Conservation (phyloP, 1,139 yeast species). For the Pichia sp. region DNA sequence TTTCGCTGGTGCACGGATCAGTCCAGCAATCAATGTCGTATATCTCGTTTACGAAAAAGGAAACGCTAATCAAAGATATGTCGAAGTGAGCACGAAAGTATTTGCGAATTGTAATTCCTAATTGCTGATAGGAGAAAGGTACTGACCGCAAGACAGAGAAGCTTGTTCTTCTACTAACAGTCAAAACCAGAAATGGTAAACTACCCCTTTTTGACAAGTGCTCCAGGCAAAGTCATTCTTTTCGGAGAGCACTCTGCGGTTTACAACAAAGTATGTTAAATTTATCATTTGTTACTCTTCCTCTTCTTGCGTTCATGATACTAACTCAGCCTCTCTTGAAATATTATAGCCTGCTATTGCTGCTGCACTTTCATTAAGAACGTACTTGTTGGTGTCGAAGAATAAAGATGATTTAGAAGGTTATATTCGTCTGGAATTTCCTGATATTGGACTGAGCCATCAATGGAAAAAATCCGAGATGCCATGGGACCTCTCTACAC, state of each 20-base stretch:
- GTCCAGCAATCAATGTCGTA: neutral
- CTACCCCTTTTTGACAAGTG: slow-evolving; percentile 69
- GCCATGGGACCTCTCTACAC: slow-evolving; percentile 50
- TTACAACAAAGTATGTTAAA: slow-evolving; percentile 60
- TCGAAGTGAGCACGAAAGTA: neutral
- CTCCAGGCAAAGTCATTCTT: slow-evolving; percentile 94
- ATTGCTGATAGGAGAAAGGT: no score
- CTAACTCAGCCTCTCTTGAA: slow-evolving; percentile 7
- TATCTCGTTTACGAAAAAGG: neutral
- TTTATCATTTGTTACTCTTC: no score
- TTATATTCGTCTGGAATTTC: slow-evolving; percentile 63
- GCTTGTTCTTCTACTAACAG: neutral
- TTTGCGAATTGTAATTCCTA: no score
- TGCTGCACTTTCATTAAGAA: slow-evolving; percentile 77
- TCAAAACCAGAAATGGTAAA: slow-evolving; percentile 13
- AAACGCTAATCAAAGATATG: neutral
- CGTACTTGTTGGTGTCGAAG: slow-evolving; percentile 61
- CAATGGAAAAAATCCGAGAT: slow-evolving; percentile 58
- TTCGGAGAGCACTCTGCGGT: slow-evolving; percentile 99
- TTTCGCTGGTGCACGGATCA: slow-evolving; percentile 2
- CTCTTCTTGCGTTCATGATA: neutral
- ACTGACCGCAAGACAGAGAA: neutral
- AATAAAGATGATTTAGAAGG: slow-evolving; percentile 36
- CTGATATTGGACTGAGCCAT: slow-evolving; percentile 68
- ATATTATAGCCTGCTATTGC: slow-evolving; percentile 69